Evolutionary conservation across 2,329 filamentous ascomycete genomes (phyloP).

Genomic region (Phaeosphaeriaceae sp.): DNA sequence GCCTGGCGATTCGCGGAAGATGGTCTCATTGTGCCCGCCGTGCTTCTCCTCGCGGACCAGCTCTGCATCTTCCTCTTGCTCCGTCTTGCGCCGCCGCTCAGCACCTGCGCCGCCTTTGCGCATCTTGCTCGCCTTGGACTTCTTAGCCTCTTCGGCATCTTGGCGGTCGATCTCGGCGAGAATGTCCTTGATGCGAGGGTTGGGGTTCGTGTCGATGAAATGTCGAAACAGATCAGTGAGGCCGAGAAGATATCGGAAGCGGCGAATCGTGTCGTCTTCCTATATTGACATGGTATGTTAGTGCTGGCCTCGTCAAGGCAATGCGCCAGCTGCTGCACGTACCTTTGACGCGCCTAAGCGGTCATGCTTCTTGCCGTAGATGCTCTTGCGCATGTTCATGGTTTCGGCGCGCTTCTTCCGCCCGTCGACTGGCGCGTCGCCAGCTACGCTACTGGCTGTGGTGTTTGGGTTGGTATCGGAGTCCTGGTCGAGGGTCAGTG

Average conservation of each 20-base stretch:
- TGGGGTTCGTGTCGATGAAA: conserved; percentile 97
- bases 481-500: conserved; percentile 55
- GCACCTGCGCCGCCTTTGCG: conserved; percentile 85
- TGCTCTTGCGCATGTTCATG: conserved; percentile 86
- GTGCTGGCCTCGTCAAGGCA: neutral
- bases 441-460: conserved; percentile 82
- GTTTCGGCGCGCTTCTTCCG: conserved; percentile 86
- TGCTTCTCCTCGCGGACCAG: conserved; percentile 83
- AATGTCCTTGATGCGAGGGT: conserved; percentile 91
- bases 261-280: conserved; percentile 93
- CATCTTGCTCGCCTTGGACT: conserved; percentile 73
- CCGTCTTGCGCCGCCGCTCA: conserved; percentile 83
- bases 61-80: conserved; percentile 97
- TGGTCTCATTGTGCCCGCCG: conserved; percentile 77
- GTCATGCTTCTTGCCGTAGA: conserved; percentile 95
- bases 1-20: conserved; percentile 92
- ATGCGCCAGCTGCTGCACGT: conserved; percentile 31
- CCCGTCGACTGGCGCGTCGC: conserved; percentile 75
- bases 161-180: conserved; percentile 95
- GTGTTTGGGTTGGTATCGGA: conserved; percentile 72
- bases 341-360: conserved; percentile 92
- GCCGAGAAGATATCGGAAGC: conserved; percentile 93
- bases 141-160: conserved; percentile 75
- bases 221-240: conserved; percentile 97
- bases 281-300: conserved; percentile 46